Base-by-base conservation (phyloP, 2,329 filamentous ascomycete species). In the Botrytis porri region DNA sequence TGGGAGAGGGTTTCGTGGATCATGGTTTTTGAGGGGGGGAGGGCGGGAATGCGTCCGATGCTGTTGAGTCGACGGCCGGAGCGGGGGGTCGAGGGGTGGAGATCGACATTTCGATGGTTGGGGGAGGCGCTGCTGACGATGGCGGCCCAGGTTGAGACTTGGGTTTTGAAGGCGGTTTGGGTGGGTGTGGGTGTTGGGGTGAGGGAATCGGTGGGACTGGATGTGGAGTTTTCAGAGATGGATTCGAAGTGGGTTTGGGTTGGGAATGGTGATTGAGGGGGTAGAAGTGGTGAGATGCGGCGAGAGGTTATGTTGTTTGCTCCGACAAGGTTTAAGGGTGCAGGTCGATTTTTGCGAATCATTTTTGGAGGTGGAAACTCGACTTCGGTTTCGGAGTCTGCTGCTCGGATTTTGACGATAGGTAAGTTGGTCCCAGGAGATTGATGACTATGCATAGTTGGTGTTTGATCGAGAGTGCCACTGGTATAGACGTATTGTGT, bases 111-210 rank as follows among this genome's bases (percentile, higher is more conserved):
- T 25, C 57, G 66, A 7, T 74, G 62, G 45, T 69, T 66, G 25
- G 74, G 75, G 10, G 73, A 71, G 4, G 77, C 75, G 22, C 65
- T 66, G n/a, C 73, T 72, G n/a, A 77, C 78, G 20, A 80, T 76
- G 39, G 74, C 77, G 22, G 78, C 78, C 78, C 78, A 80, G 20
- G 78, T 78, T 22, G 67, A 69, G 45, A 73, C 67, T 70, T 74
- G 71, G 3, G 75, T 70, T 29, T 67, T 57, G 57, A 71, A 73
- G 65, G 70, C 60, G 0, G 65, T n/a, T n/a, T 45, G 41, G 5
- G 62, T 61, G 60, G 63, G 51, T 4, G 62, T 61, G 60, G 63
- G 51, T 4, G 71, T 57, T 1, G 59, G 25, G 5, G 54, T 25
- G 22, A 29, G 39, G 16, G 59, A 29, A 51, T 37, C 20, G 6